Evolutionary conservation across 1,284 basidiomycete species (phyloP).

Genomic region (Leucoagaricus sp.): DNA sequence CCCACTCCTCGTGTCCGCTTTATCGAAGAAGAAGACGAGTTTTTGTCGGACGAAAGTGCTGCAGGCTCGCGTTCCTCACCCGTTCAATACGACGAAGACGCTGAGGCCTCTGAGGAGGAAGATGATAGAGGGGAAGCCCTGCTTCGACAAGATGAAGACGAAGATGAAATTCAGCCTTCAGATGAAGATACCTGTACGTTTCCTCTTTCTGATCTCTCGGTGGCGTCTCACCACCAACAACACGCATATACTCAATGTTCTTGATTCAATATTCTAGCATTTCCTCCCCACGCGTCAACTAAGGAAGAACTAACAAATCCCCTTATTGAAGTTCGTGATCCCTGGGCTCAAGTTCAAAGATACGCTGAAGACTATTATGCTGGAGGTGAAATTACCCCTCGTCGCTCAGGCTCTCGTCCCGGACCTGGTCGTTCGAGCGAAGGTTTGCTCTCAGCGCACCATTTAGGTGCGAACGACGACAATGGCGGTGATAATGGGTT

Average conservation of each 20-base stretch:
- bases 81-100: conserved; percentile 2
- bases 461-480: conserved; percentile 20
- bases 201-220: no score
- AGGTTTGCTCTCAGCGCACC: conserved; percentile 20
- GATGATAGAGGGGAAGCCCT: no score
- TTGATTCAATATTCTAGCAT: conserved; percentile 29
- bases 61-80: conserved; percentile 4
- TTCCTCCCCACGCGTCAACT: conserved; percentile 22
- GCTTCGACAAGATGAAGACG: conserved; percentile 11
- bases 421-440: no score
- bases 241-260: background rate
- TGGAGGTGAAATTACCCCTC: conserved; percentile 33
- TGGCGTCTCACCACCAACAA: background rate
- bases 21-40: conserved; percentile 27
- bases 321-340: conserved; percentile 43
- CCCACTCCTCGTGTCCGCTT: background rate
- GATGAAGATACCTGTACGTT: conserved; percentile 27
- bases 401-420: background rate
- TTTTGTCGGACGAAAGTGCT: conserved; percentile 20
- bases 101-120: conserved; percentile 17
- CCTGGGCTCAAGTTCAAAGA: conserved; percentile 49
- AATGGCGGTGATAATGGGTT: conserved; percentile 14
- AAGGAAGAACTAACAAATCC: background rate
- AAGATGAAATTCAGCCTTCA: conserved; percentile 27
- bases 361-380: conserved; percentile 56